These are phyloP conservation scores for Nigrospora oryzae DNA, from an alignment of 2,329 filamentous ascomycete species.

Conservation along the genomic window DNA sequence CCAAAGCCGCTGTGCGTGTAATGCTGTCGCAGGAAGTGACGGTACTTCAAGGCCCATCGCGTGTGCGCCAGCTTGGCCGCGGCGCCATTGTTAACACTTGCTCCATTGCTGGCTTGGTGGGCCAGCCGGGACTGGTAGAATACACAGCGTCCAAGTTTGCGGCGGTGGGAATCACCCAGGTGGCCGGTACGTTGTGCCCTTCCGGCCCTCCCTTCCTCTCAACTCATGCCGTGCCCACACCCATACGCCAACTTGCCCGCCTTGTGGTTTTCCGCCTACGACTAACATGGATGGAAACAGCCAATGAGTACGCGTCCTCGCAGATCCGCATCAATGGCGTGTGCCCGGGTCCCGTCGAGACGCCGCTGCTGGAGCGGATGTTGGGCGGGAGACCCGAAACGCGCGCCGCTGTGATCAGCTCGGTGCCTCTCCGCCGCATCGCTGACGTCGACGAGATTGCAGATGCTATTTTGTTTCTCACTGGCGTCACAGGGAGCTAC, in stretches of 20 bases:
- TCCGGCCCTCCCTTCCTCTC: no score
- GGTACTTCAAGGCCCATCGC: neutral
- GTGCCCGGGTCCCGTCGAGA: neutral
- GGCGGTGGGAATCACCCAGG: neutral
- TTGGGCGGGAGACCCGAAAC: neutral
- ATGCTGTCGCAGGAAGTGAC: neutral
- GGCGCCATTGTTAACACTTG: neutral
- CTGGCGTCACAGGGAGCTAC: neutral
- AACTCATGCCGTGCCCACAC: neutral
- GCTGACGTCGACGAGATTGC: neutral
- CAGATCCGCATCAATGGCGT: conserved; percentile 1
- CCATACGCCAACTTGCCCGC: neutral
- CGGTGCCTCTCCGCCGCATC: neutral
- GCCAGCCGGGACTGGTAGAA: neutral
- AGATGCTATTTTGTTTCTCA: neutral
- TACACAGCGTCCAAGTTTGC: conserved; percentile 1
- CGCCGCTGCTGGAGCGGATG: neutral
- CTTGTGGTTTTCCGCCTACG: neutral
- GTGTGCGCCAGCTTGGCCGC: neutral
- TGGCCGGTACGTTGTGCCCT: neutral
- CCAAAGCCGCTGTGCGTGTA: neutral
- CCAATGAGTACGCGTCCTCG: neutral
- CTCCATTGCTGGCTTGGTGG: neutral
- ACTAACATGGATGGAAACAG: neutral
- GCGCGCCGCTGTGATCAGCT: neutral